Conservation (phyloP, 176 grass and related monocot genomes). For the Ananas comosus region DNA sequence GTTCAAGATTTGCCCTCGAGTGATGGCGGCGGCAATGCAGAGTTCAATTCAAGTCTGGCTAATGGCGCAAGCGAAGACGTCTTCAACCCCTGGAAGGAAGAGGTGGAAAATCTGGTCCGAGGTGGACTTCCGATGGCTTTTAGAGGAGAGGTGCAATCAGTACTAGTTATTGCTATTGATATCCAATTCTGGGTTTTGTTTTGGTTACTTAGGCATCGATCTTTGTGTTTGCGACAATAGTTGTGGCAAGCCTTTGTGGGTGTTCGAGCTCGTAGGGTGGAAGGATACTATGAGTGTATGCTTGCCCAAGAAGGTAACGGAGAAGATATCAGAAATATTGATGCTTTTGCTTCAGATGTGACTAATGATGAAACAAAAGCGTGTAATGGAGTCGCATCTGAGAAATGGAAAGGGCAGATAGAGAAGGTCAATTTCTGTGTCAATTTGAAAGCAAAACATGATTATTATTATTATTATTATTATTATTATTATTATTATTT, state of each 20-base stretch:
- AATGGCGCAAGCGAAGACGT: conserved; percentile 27
- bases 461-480: not conserved
- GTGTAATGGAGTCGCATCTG: conserved; percentile 31
- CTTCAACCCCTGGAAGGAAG: conserved; percentile 74
- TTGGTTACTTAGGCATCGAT: not conserved
- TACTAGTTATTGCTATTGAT: not conserved
- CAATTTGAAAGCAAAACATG: not conserved
- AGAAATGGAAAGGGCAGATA: conserved; percentile 98
- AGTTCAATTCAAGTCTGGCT: conserved; percentile 22
- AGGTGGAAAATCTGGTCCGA: conserved; percentile 69
- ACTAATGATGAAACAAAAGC: conserved; percentile 30
- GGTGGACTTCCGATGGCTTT: conserved; percentile 95
- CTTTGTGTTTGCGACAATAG: conserved; percentile 25
- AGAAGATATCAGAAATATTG: conserved; percentile 22
- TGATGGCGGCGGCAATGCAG: conserved; percentile 32
- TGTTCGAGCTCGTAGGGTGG: conserved; percentile 74
- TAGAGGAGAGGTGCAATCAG: conserved; percentile 75
- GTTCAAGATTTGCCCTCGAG: conserved; percentile 47
- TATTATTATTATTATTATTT: not conserved
- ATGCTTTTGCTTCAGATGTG: conserved; percentile 23
- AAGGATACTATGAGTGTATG: conserved; percentile 83
- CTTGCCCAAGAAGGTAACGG: conserved; percentile 28
- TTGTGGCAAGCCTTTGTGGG: conserved; percentile 99
- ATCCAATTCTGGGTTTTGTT: not conserved
- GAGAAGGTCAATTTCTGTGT: conserved; percentile 56